Evolutionary conservation across 176 grass and related monocot genomes (phyloP), one percentile per base, ranked within the genome.

Genomic region (Raddia distichophylla): DNA sequence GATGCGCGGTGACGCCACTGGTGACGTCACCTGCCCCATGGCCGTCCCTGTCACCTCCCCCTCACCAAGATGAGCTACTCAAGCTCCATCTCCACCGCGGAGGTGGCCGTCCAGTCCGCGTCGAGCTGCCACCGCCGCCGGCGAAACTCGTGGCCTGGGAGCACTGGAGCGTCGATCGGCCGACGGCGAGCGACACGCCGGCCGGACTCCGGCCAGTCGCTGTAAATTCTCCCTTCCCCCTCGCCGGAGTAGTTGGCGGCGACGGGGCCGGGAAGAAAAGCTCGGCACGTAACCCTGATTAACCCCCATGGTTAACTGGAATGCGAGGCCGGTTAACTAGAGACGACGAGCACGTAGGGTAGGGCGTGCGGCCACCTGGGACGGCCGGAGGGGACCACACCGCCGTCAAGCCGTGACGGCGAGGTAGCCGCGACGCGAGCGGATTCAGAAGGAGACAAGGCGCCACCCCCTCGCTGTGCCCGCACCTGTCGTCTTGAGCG

Each of bases 1-100:
- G 75, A 78, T 65, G 75, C 60, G 33, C 5, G 0, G 46, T 81
- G 77, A 86, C 62, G 78, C 12, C 85, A 76, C n/a, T 1, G 15
- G 16, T 82, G 85, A 87, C 63, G 77, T 1, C 47, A 19, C 33
- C 9, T 2, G 7, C 51, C 33, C 47, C 11, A 22, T 0, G 6
- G 54, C 4, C 62, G n/a, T 81, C 72, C 20, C 37, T 56, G 64
- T 77, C 85, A 16, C 22, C 5, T 32, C 47, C 14, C 19, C 16
- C 42, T 43, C 22, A 22, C 40, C 55, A 2, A 32, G 85, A 87
- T 82, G 70, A 69, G 78, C 14, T 82, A 76, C 62, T 82, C n/a
- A 82, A 61, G 4, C 33, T 13, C 2, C 0, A 34, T 67, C 1
- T 2, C 1, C 37, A 40, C 37, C 4, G 37, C 37, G 37, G 37